These are phyloP conservation scores for Cerioporus squamosus DNA, from an alignment of 1,284 basidiomycete species.

Conservation along the genomic window DNA sequence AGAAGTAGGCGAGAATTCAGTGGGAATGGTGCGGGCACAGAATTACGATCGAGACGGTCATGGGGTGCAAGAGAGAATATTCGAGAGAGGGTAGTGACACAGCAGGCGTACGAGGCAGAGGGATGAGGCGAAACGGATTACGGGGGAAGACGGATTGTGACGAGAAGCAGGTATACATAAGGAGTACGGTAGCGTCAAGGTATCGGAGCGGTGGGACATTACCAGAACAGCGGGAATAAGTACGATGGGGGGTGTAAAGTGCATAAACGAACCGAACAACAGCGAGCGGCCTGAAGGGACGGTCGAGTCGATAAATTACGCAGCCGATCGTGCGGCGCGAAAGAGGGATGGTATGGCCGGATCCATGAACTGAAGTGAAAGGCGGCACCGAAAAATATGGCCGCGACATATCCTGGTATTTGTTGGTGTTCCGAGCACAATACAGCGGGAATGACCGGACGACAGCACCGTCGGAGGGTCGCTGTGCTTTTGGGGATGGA, in stretches of 20 bases:
- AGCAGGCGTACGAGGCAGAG: constrained; percentile 13
- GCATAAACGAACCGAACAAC: constrained; percentile 21
- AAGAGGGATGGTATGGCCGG: constrained; percentile 6
- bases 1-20: constrained; percentile 1
- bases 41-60: constrained; percentile 20
- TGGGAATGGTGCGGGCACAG: constrained; percentile 12
- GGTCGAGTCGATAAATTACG: constrained; percentile 25
- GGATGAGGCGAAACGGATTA: constrained; percentile 9
- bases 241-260: neutral
- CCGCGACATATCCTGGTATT: constrained; percentile 4
- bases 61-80: constrained; percentile 4
- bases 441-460: neutral
- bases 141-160: neutral
- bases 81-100: constrained; percentile 9
- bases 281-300: constrained; percentile 14
- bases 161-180: constrained; percentile 4
- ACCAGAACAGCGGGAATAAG: neutral
- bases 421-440: neutral
- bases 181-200: constrained; percentile 10
- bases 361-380: neutral
- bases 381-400: constrained; percentile 24
- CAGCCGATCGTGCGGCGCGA: constrained; percentile 5
- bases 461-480: too few relatives aligned
- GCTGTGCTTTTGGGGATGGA: too few relatives aligned
- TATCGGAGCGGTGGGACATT: neutral